These are phyloP conservation scores for Daedaleopsis sinensis DNA, from an alignment of 768 basidiomycete species.

Conservation along the genomic window DNA sequence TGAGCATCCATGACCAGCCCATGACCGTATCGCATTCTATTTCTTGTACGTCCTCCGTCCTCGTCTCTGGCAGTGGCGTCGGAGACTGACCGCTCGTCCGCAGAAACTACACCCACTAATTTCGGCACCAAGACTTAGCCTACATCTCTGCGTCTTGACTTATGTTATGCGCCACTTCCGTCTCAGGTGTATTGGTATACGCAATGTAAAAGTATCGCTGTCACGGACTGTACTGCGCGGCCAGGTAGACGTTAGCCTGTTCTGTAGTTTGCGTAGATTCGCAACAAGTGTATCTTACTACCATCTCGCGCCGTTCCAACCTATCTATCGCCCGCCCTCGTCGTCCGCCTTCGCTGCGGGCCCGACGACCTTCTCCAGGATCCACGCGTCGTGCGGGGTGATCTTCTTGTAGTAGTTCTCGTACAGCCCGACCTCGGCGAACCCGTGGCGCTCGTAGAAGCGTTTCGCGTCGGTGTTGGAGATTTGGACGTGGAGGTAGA, in stretches of 20 bases:
- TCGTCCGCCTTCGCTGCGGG: slow-evolving; percentile 1
- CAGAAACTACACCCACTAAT: slow-evolving; percentile 27
- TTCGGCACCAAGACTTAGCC: slow-evolving; percentile 20
- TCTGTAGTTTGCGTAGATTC: slow-evolving; percentile 19
- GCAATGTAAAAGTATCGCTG: slow-evolving; percentile 25
- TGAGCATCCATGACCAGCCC: slow-evolving; percentile 8
- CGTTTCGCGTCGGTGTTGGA: slow-evolving; percentile 75
- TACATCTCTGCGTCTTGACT: slow-evolving; percentile 22
- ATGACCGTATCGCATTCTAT: not conserved
- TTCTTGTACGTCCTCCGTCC: slow-evolving; percentile 10
- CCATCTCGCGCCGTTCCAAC: not conserved
- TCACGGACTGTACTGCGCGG: slow-evolving; percentile 22
- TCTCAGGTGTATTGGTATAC: slow-evolving; percentile 23
- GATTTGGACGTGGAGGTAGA: slow-evolving; percentile 89
- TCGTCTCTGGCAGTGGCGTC: not conserved
- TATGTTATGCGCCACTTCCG: slow-evolving; percentile 21
- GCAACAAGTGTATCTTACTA: slow-evolving; percentile 21
- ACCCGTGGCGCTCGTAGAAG: slow-evolving; percentile 87
- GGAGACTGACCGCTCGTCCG: slow-evolving; percentile 7
- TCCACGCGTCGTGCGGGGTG: slow-evolving; percentile 81
- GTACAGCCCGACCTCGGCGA: slow-evolving; percentile 65
- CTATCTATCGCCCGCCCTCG: slow-evolving; percentile 12
- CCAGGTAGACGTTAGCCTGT: slow-evolving; percentile 16
- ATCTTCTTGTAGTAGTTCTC: slow-evolving; percentile 91
- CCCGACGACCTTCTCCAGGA: slow-evolving; percentile 66